phyloP scores from a whole-genome alignment of 192 early-diverging fungal genomes.

The Rhizoclosmatium sp. region DNA sequence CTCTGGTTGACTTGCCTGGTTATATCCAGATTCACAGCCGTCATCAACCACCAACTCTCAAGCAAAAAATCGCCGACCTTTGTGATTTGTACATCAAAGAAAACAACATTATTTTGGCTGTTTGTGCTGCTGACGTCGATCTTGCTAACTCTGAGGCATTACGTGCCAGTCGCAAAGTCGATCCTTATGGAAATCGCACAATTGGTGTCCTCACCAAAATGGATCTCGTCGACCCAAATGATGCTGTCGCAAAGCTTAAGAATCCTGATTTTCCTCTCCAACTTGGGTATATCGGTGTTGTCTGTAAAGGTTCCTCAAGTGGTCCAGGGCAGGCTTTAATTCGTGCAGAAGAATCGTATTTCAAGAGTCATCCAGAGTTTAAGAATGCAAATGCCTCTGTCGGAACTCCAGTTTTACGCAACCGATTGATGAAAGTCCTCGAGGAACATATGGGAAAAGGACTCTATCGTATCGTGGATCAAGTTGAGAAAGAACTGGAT shows the following conservation, averaged over 20 bases:
- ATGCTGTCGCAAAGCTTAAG: conserved; percentile 79
- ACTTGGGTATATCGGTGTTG: conserved; percentile 96
- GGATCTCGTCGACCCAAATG: conserved; percentile 86
- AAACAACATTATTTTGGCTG: conserved; percentile 97
- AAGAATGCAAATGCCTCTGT: conserved; percentile 75
- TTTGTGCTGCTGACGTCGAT: conserved; percentile 97
- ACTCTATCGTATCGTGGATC: conserved; percentile 84
- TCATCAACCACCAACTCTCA: conserved; percentile 96
- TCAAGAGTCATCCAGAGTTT: conserved; percentile 61
- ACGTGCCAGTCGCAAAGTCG: conserved; percentile 93
- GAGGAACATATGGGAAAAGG: conserved; percentile 91
- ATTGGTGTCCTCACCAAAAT: conserved; percentile 99
- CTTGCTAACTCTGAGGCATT: conserved; percentile 98
- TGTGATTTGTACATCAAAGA: conserved; percentile 94
- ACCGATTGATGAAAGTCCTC: conserved; percentile 85
- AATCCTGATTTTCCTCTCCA: conserved; percentile 94
- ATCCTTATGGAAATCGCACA: conserved; percentile 92
- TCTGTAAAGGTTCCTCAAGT: conserved; percentile 69
- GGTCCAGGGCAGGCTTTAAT: conserved; percentile 45
- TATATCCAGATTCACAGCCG: conserved; percentile 96
- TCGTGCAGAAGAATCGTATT: conserved; percentile 67
- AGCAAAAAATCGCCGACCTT: conserved; percentile 96
- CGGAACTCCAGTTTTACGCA: conserved; percentile 86
- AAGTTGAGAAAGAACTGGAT: conserved; percentile 93
- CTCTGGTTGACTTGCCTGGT: conserved; percentile 96